Evolutionary conservation across 768 basidiomycete species (phyloP).

Genomic region (Gloeophyllum trabeum): DNA sequence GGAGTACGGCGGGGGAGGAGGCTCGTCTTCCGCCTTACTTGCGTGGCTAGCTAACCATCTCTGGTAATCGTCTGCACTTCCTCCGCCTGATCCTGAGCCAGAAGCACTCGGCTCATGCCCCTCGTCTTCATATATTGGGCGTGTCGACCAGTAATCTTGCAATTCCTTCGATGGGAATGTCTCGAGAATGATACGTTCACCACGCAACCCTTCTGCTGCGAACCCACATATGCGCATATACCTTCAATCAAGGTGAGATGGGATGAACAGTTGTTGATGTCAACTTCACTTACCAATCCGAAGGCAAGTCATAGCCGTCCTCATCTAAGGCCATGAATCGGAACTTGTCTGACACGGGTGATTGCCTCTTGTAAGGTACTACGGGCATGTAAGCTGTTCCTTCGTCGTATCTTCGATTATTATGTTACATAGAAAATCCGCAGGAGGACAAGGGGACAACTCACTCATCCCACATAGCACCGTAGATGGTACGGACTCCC

Average conservation of each 20-base stretch:
- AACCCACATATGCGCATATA: conserved; percentile 74
- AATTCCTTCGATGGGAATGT: conserved; percentile 62
- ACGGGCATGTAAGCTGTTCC: conserved; percentile 77
- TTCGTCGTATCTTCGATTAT: conserved; percentile 61
- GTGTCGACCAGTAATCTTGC: conserved; percentile 61
- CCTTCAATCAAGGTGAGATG: conserved; percentile 21
- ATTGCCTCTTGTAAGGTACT: conserved; percentile 40
- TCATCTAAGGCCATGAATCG: conserved; percentile 65
- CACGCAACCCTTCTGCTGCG: conserved; percentile 54
- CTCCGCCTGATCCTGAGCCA: conserved; percentile 5
- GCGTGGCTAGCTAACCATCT: conserved; percentile 34
- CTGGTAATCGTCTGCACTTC: conserved; percentile 23
- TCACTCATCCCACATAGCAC: conserved; percentile 84
- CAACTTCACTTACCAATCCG: conserved; percentile 55
- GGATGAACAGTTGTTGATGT: conserved; percentile 2
- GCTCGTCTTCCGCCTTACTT: conserved; percentile 34
- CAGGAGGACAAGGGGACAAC: conserved; percentile 7
- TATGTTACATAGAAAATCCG: not conserved
- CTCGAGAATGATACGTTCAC: conserved; percentile 50
- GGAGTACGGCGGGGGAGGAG: conserved; percentile 62
- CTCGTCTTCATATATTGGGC: conserved; percentile 41
- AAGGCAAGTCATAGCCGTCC: conserved; percentile 66
- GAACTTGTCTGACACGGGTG: conserved; percentile 50
- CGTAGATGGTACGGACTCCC: conserved; percentile 59
- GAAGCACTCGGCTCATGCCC: conserved; percentile 1